These are phyloP conservation scores for Penicillium sp. DNA, from an alignment of 2,329 filamentous ascomycete genomes.

Conservation along the genomic window DNA sequence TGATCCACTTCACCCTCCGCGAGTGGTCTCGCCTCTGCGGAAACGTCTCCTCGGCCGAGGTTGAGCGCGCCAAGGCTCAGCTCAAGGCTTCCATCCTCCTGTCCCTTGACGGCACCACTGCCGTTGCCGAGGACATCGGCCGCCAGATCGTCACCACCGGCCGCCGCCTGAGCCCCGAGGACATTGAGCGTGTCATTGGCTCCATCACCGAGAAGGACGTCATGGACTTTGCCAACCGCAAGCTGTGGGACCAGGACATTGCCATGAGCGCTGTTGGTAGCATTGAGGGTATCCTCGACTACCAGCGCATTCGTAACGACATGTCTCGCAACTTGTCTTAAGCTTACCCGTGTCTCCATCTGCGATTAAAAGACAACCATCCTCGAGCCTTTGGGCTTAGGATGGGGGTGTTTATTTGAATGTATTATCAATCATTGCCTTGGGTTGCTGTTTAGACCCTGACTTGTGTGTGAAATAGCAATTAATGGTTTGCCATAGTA, in stretches of 20 bases:
- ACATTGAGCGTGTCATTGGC: slow-evolving; percentile 91
- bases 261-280: slow-evolving; percentile 90
- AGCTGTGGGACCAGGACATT: slow-evolving; percentile 96
- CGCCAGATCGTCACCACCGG: slow-evolving; percentile 98
- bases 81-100: slow-evolving; percentile 98
- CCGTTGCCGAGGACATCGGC: slow-evolving; percentile 96
- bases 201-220: slow-evolving; percentile 92
- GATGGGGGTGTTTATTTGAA: slow-evolving; percentile 27
- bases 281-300: slow-evolving; percentile 75
- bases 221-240: slow-evolving; percentile 92
- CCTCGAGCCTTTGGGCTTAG: slow-evolving; percentile 9
- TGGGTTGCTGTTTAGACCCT: slow-evolving; percentile 30
- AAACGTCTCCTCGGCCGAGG: slow-evolving; percentile 85
- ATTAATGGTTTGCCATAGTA: slow-evolving; percentile 35
- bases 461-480: slow-evolving; percentile 35
- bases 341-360: slow-evolving; percentile 17
- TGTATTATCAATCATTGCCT: slow-evolving; percentile 35
- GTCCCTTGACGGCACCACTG: slow-evolving; percentile 94
- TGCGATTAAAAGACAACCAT: slow-evolving; percentile 27
- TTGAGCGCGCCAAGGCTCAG: slow-evolving; percentile 98
- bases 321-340: slow-evolving; percentile 72
- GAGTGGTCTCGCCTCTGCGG: slow-evolving; percentile 96
- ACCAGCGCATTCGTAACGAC: slow-evolving; percentile 65
- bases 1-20: slow-evolving; percentile 96
- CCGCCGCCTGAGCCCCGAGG: slow-evolving; percentile 83